A percentile compares a stretch with the other conserved stretches of the same genome.
Evolutionary conservation across 345 rosid genomes (phyloP).

Genomic region (Draba incana): DNA sequence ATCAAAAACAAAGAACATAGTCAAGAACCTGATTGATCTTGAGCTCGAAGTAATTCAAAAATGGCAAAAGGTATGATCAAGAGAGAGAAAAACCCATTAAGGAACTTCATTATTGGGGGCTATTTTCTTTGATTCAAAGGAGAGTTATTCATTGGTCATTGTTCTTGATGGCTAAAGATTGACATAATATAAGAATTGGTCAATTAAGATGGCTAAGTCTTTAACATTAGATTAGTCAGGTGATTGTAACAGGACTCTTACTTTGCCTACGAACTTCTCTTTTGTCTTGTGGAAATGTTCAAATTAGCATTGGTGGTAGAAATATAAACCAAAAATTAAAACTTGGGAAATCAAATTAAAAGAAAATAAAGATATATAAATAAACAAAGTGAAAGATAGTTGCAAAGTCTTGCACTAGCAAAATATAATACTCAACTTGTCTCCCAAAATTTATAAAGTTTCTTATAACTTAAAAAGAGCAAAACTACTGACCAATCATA

Average conservation of each 20-base stretch:
- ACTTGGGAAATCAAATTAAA: not conserved
- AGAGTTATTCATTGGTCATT: conserved; percentile 10
- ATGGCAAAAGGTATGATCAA: conserved; percentile 24
- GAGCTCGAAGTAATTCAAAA: conserved; percentile 27
- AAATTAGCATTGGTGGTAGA: conserved; percentile 24
- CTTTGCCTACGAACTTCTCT: conserved; percentile 21
- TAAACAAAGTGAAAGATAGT: not conserved
- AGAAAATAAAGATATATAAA: not conserved
- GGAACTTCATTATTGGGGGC: conserved; percentile 3
- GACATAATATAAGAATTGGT: conserved; percentile 26
- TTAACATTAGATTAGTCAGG: conserved; percentile 23
- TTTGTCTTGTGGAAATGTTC: conserved; percentile 28
- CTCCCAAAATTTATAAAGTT: no score
- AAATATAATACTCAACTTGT: no score
- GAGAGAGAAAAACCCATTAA: conserved; percentile 4
- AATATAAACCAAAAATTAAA: not conserved
- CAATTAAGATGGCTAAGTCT: conserved; percentile 25
- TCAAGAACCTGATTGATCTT: conserved; percentile 39
- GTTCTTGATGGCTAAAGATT: conserved; percentile 14
- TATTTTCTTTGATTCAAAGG: not conserved
- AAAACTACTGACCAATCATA: not conserved
- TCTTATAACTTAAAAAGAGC: no score
- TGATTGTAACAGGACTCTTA: conserved; percentile 15
- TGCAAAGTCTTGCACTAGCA: not conserved
- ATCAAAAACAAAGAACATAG: not conserved